Conservation (phyloP, 148 eudicot genomes). For the Rhododendron ferrugineum region DNA sequence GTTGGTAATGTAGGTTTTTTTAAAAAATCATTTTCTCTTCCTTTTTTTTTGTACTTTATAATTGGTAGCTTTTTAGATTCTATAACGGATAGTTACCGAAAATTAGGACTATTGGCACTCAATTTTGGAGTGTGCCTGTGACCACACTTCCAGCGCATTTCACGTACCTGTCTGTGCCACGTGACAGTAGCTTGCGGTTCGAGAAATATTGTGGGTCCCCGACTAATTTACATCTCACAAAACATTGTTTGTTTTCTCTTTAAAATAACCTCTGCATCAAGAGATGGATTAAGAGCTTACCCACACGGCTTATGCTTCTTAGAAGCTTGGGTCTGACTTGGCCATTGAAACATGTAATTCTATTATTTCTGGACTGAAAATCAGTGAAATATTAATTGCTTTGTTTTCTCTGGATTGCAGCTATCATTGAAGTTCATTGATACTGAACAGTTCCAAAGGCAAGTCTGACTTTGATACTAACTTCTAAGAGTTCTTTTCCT, state of each 20-base stretch:
- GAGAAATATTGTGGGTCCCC: neutral
- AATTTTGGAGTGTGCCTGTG: neutral
- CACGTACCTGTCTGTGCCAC: neutral
- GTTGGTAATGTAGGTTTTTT: neutral
- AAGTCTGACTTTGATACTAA: conserved; percentile 13
- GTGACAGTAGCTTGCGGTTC: neutral
- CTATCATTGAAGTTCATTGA: conserved; percentile 61
- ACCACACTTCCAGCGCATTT: neutral
- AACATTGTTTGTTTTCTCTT: neutral
- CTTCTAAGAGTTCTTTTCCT: neutral
- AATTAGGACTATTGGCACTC: neutral
- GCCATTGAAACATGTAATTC: neutral
- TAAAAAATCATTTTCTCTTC: neutral
- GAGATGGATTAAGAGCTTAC: neutral
- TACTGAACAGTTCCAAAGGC: conserved; percentile 71
- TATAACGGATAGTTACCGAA: neutral
- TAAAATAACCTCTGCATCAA: neutral
- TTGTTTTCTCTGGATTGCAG: conserved; percentile 25
- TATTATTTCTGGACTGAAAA: neutral
- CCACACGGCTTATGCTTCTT: neutral
- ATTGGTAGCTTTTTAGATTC: neutral
- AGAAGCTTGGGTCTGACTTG: neutral
- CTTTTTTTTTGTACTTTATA: neutral
- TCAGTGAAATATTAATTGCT: neutral
- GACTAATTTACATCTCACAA: neutral